These are phyloP conservation scores for Sclerotinia minor DNA, from an alignment of 2,329 filamentous ascomycete genomes.

Conservation along the genomic window DNA sequence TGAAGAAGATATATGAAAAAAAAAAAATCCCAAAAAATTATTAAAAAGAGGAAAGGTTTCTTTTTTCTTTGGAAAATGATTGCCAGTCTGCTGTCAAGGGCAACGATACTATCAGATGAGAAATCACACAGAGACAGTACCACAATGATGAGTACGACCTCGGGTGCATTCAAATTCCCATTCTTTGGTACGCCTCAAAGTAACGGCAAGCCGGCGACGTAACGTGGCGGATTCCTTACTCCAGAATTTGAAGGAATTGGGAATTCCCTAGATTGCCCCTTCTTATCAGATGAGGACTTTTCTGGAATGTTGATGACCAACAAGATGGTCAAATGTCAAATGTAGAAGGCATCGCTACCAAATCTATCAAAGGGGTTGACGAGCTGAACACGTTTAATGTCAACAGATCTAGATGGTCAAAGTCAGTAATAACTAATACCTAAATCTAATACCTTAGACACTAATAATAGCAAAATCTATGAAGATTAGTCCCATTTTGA, in stretches of 20 bases:
- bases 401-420: constrained; percentile 10
- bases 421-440: constrained; percentile 8
- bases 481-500: background rate
- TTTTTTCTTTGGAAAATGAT: constrained; percentile 21
- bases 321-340: background rate
- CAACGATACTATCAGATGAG: constrained; percentile 32
- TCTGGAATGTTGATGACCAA: constrained; percentile 32
- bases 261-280: constrained; percentile 3
- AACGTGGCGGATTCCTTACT: constrained; percentile 35
- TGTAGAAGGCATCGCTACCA: constrained; percentile 1
- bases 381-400: constrained; percentile 20
- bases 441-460: no score
- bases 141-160: constrained; percentile 31
- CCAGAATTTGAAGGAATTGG: constrained; percentile 30
- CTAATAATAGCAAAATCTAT: background rate
- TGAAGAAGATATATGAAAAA: constrained; percentile 22
- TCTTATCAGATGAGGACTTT: constrained; percentile 21
- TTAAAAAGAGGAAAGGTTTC: background rate
- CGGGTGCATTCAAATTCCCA: constrained; percentile 31
- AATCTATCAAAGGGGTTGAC: background rate
- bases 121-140: constrained; percentile 39
- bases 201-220: constrained; percentile 30
- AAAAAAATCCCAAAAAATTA: background rate
- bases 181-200: constrained; percentile 35
- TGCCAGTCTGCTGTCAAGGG: constrained; percentile 35